These are phyloP conservation scores for Skeletonema potamos DNA, from an alignment of 108 stramenopile genomes.

Conservation along the genomic window DNA sequence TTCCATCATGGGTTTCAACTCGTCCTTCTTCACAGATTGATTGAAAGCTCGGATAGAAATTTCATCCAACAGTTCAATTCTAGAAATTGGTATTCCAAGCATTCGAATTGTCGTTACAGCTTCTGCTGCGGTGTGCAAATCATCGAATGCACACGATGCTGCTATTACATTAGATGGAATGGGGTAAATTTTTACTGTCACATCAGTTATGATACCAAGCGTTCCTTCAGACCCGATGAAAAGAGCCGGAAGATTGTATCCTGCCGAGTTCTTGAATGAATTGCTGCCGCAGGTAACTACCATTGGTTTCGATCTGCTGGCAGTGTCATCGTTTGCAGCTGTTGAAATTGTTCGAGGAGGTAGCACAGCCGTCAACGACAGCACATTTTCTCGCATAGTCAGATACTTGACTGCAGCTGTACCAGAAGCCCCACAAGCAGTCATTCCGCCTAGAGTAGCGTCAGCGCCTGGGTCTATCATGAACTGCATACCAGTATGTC, in stretches of 20 bases:
- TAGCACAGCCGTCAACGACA: constrained; percentile 81
- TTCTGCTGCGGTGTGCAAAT: constrained; percentile 66
- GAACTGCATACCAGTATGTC: constrained; percentile 87
- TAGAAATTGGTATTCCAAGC: constrained; percentile 61
- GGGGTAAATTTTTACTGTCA: constrained; percentile 87
- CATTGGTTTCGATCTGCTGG: constrained; percentile 12
- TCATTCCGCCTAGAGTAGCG: constrained; percentile 93
- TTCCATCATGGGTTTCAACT: constrained; percentile 46
- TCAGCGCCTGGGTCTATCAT: constrained; percentile 96
- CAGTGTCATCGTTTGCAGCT: constrained; percentile 26
- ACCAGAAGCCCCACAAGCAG: constrained; percentile 87
- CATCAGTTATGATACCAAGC: constrained; percentile 82
- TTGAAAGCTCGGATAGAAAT: constrained; percentile 75
- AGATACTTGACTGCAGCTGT: constrained; percentile 96
- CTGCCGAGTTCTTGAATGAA: constrained; percentile 84
- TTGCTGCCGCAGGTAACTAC: constrained; percentile 57
- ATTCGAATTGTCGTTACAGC: constrained; percentile 72
- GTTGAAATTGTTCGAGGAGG: constrained; percentile 53
- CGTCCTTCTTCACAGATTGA: constrained; percentile 15
- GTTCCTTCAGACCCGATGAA: constrained; percentile 86
- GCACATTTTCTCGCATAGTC: constrained; percentile 92
- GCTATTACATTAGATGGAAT: constrained; percentile 68
- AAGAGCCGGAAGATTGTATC: constrained; percentile 88
- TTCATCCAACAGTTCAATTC: constrained; percentile 86
- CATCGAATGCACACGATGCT: constrained; percentile 76